A percentile compares a stretch with the other conserved stretches of the same genome.
Evolutionary conservation across 352 stramenopile genomes (phyloP).

Genomic region (Globisporangium solare): DNA sequence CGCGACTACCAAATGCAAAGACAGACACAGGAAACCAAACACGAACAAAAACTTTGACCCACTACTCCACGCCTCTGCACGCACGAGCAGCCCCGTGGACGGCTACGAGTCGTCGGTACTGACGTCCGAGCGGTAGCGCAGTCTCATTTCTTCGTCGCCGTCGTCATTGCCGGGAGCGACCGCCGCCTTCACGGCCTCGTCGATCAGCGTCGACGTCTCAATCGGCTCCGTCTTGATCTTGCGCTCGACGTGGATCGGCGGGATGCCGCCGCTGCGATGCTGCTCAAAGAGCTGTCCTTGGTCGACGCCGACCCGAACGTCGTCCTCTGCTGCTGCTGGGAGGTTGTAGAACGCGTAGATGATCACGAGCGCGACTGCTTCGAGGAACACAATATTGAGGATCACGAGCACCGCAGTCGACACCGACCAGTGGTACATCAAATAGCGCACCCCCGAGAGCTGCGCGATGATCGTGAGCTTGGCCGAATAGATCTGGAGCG

Average conservation of each 20-base stretch:
- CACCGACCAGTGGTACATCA: slow-evolving; percentile 86
- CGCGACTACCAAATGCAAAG: too few species aligned
- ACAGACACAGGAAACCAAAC: too few species aligned
- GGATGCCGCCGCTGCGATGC: slow-evolving; percentile 22
- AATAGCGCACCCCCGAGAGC: slow-evolving; percentile 70
- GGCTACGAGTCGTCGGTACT: too few species aligned
- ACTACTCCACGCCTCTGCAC: too few species aligned
- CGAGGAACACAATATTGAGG: slow-evolving; percentile 73
- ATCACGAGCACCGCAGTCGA: slow-evolving; percentile 67
- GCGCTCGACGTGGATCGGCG: slow-evolving; percentile 28
- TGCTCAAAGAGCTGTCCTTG: slow-evolving; percentile 21
- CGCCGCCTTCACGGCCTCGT: slow-evolving; percentile 13
- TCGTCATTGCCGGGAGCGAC: slow-evolving; percentile 15
- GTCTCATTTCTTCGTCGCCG: slow-evolving; percentile 28
- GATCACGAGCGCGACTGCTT: slow-evolving; percentile 58
- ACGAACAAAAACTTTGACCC: too few species aligned
- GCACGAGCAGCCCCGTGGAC: too few species aligned
- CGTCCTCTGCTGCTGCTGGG: slow-evolving; percentile 23
- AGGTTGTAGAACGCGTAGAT: slow-evolving; percentile 64
- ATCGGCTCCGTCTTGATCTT: slow-evolving; percentile 35
- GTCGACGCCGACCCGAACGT: slow-evolving; percentile 17
- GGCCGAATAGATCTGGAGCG: slow-evolving; percentile 63
- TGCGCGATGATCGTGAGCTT: slow-evolving; percentile 82
- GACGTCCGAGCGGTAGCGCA: slow-evolving; percentile 12
- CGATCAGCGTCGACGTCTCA: slow-evolving; percentile 19